phyloP scores from a whole-genome alignment of 805 yeast genomes.

The Candida qinlingensis region DNA sequence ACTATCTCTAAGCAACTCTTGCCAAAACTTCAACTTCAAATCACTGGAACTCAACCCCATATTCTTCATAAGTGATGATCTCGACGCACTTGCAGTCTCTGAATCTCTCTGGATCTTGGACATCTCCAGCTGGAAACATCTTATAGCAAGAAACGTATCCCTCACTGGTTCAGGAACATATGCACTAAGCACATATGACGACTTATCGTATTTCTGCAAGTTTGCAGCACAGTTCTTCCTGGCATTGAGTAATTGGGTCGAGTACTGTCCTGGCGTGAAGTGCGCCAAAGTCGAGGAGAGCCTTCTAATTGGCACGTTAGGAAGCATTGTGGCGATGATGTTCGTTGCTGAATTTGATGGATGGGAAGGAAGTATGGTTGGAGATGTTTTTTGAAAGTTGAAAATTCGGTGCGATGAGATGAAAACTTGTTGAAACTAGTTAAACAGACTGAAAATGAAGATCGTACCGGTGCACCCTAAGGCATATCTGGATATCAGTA shows the following conservation, averaged over 20 bases:
- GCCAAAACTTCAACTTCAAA: constrained; percentile 72
- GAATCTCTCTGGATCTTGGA: constrained; percentile 35
- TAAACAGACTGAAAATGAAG: constrained; percentile 3
- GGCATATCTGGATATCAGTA: constrained; percentile 47
- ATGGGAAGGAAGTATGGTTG: background rate
- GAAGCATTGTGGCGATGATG: too few species aligned
- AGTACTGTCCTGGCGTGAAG: background rate
- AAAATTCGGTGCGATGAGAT: background rate
- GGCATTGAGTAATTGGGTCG: background rate
- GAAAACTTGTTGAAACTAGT: background rate
- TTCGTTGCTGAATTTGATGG: background rate
- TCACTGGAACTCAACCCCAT: constrained; percentile 23
- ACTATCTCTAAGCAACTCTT: constrained; percentile 40
- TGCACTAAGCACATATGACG: constrained; percentile 60
- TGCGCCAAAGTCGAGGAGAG: too few species aligned
- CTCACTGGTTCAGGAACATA: constrained; percentile 63
- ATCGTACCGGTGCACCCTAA: constrained; percentile 8
- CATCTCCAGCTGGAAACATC: constrained; percentile 63
- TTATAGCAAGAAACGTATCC: constrained; percentile 56
- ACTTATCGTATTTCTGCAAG: constrained; percentile 48
- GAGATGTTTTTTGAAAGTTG: too few species aligned
- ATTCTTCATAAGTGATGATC: background rate
- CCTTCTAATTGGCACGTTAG: too few species aligned
- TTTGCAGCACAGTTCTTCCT: background rate
- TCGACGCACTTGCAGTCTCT: constrained; percentile 31